phyloP scores from a whole-genome alignment of 1,139 yeast genomes.

The Kluyveromyces sp. region DNA sequence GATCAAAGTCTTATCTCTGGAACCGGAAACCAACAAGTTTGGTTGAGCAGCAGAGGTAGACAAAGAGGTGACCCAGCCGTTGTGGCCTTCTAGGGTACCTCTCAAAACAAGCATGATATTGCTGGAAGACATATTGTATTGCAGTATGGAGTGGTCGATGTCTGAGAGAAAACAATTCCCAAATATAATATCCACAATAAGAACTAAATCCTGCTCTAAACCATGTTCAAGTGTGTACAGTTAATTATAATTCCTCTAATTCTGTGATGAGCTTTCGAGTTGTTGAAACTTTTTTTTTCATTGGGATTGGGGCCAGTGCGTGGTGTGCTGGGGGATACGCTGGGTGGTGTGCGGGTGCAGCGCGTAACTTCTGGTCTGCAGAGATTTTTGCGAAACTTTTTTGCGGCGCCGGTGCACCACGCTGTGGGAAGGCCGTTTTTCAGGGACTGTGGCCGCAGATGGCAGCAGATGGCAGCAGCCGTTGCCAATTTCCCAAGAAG shows the following conservation, averaged over 20 bases:
- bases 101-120: conserved; percentile 96
- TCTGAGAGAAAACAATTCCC: conserved; percentile 4
- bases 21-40: conserved; percentile 95
- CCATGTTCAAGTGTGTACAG: background rate
- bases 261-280: background rate
- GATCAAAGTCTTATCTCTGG: conserved; percentile 98
- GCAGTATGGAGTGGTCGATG: background rate
- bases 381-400: conserved; percentile 3
- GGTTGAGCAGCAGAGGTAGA: conserved; percentile 99
- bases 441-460: too few species aligned
- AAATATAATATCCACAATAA: background rate
- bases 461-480: too few species aligned
- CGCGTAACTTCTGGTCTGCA: conserved; percentile 17
- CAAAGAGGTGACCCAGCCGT: conserved; percentile 95
- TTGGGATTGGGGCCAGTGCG: conserved; percentile 1
- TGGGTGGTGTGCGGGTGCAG: conserved; percentile 8
- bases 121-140: conserved; percentile 42
- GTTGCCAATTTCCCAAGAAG: background rate
- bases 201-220: background rate
- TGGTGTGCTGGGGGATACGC: conserved; percentile 20
- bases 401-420: conserved; percentile 1
- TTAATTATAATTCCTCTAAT: background rate
- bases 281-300: background rate
- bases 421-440: background rate
- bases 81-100: conserved; percentile 96